phyloP scores from a whole-genome alignment of 306 rosid species.

The Lathyrus tuberosus region DNA sequence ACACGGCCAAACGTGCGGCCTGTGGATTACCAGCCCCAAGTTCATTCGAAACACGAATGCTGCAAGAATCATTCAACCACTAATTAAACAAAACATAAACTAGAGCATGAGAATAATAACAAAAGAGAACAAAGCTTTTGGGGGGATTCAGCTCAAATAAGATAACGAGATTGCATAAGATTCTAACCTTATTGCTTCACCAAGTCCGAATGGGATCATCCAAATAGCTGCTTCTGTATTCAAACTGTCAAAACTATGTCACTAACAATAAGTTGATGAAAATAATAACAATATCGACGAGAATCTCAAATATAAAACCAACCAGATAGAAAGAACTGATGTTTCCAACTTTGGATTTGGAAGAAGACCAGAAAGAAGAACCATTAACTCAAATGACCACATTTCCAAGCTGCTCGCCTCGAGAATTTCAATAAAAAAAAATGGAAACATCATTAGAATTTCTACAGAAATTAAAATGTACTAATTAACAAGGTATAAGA shows the following conservation, averaged over 20 bases:
- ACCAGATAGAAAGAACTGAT: constrained; percentile 74
- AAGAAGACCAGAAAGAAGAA: constrained; percentile 48
- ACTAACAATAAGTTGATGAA: background rate
- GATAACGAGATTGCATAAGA: no score
- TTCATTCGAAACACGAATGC: constrained; percentile 55
- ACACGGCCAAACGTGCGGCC: constrained; percentile 44
- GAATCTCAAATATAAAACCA: constrained; percentile 2
- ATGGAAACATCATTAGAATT: background rate
- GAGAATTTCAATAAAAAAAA: background rate
- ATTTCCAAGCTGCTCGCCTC: constrained; percentile 56
- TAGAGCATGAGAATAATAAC: background rate
- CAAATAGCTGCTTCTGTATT: background rate
- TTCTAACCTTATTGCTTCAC: constrained; percentile 15
- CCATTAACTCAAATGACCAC: constrained; percentile 70
- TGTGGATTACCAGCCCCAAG: constrained; percentile 48
- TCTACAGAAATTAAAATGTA: no score
- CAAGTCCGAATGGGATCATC: constrained; percentile 9
- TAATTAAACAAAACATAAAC: background rate
- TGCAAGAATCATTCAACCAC: constrained; percentile 36
- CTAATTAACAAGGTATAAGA: background rate
- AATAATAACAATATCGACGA: background rate
- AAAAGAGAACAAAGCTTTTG: no score
- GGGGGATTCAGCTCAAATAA: no score
- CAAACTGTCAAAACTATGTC: constrained; percentile 2
- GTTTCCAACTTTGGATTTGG: constrained; percentile 49